Base-by-base conservation (phyloP, 345 rosid genomes). In the Euphorbia tirucalli region DNA sequence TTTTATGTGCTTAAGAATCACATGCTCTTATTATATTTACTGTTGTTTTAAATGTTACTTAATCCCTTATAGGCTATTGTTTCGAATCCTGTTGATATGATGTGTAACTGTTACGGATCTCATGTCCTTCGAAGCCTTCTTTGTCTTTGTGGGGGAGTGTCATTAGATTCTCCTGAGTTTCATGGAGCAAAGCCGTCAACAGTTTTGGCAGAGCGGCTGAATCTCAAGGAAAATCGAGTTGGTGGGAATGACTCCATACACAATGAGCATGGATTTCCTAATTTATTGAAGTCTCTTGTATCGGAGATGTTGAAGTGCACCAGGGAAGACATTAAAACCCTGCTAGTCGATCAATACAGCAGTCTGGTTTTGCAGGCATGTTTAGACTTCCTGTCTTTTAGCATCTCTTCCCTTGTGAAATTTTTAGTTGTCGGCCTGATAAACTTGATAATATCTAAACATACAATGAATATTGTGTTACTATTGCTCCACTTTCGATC, bases 91-190 rank as follows among this genome's bases (percentile, higher is more conserved):
- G 67, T 86, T 66, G 96, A 88, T 72, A 75, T 92, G 81, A 82
- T 95, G 85, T 88, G 89, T 54, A 83, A 89, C 74, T 85, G 97
- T 83, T 82, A 95, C 64, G 96, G 97, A 46, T 95, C 98, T 73
- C 97, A 92, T 79, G 99, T 95, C 81, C 91, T 95, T 44, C 91
- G 99, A 41, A 87, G 90, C 76, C 88, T 92, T 81, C 89, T 95
- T 66, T 88, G 97, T 84, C 89, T 95, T 67, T 90, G 91, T 79
- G 89, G 88, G 77, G 99, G 98, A 71, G 89, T 83, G 66, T 86
- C 93, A 11, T 72, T 86, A 72, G 94, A 89, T 76, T 86, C 97
- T 70, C 75, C 86, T 9, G 94, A 84, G 67, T 86, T 80, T 79
- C 93, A 83, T 79, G 87, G 90, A 62, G 65, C 81, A 39, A 92